Conservation (phyloP, 2,329 filamentous ascomycete species). For the Chrysoporthe deuterocubensis region DNA sequence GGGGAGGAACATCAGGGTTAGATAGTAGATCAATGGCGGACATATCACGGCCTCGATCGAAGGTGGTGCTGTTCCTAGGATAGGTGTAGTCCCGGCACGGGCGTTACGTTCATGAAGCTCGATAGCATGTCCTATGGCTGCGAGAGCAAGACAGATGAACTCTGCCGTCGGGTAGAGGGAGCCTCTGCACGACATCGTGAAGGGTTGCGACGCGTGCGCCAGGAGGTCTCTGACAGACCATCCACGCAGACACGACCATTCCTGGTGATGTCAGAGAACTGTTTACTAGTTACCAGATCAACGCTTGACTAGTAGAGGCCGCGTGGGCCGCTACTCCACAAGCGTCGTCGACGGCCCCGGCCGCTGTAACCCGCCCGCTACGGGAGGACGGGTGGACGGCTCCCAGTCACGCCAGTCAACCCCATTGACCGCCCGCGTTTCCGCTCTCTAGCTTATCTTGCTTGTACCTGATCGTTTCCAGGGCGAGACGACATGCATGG, state of each 20-base stretch:
- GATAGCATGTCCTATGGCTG: conserved; percentile 15
- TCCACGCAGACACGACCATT: not conserved
- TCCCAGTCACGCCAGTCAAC: too few relatives aligned
- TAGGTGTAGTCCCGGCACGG: conserved; percentile 43
- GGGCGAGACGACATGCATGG: not conserved
- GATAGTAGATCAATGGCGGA: conserved; percentile 47
- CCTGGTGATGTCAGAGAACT: conserved; percentile 22
- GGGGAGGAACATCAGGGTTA: conserved; percentile 46
- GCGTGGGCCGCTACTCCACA: not conserved
- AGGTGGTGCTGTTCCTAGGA: conserved; percentile 45
- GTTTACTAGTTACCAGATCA: not conserved
- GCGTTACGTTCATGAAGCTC: conserved; percentile 38
- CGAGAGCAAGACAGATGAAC: not conserved
- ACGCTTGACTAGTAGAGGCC: not conserved
- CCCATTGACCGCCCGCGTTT: not conserved
- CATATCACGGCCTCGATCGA: conserved; percentile 43
- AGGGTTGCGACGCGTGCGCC: not conserved
- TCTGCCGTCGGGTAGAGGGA: not conserved
- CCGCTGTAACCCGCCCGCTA: not conserved
- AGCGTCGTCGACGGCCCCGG: not conserved
- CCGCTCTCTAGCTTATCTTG: not conserved
- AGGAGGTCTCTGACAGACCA: not conserved
- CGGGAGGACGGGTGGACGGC: too few relatives aligned
- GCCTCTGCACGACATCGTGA: not conserved
- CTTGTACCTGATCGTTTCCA: not conserved